Evolutionary conservation across 2,329 filamentous ascomycete genomes (phyloP).

Genomic region (Neofusicoccum umdonicola): DNA sequence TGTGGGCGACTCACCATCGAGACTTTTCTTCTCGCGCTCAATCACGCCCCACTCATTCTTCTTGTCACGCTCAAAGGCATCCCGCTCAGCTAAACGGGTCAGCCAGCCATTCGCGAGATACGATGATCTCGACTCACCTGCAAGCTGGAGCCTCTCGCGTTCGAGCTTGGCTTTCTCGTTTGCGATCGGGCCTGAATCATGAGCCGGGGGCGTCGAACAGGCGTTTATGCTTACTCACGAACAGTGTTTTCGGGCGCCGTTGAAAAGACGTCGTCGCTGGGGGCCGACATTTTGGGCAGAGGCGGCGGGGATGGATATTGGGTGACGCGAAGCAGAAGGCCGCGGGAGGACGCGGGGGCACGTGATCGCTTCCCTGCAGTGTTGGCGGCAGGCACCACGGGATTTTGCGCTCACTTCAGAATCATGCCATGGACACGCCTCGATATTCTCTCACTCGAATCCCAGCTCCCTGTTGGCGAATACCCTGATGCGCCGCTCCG

Average conservation of each 20-base stretch:
- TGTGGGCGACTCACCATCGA: background rate
- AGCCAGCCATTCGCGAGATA: too few relatives aligned
- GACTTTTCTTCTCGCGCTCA: background rate
- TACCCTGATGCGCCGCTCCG: constrained; percentile 20
- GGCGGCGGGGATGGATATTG: background rate
- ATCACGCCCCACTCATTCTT: background rate
- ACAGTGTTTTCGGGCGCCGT: background rate
- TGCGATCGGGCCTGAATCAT: background rate
- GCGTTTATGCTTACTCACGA: background rate
- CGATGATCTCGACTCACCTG: background rate
- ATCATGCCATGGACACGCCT: background rate
- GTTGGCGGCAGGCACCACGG: too few relatives aligned
- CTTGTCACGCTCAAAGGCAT: background rate
- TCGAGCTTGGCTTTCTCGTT: background rate
- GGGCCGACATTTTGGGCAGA: too few relatives aligned
- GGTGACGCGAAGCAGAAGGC: background rate
- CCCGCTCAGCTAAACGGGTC: background rate
- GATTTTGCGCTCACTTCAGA: too few relatives aligned
- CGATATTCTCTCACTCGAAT: background rate
- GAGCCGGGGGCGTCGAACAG: too few relatives aligned
- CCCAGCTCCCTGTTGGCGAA: constrained; percentile 21
- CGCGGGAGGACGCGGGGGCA: background rate
- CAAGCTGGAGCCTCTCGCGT: background rate
- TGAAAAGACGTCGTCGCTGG: background rate
- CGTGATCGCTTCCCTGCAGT: background rate